Evolutionary conservation across 352 stramenopile species (phyloP).

Genomic region (Phytophthora crassamura): DNA sequence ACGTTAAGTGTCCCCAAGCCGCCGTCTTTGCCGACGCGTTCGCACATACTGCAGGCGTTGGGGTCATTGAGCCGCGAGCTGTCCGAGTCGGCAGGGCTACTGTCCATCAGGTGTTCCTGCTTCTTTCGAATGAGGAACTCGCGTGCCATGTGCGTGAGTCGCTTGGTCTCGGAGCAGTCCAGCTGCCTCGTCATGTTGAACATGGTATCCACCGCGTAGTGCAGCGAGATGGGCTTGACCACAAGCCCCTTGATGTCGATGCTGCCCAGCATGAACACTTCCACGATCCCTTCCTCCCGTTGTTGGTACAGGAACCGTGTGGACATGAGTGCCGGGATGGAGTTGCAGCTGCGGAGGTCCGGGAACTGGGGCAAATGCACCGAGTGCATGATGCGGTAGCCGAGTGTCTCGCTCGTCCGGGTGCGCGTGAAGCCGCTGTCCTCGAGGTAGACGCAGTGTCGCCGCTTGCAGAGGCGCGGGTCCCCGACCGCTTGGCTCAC

Average conservation of each 20-base stretch:
- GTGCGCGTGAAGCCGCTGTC: constrained; percentile 49
- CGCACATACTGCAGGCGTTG: constrained; percentile 32
- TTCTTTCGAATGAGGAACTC: constrained; percentile 28
- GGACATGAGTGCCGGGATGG: constrained; percentile 35
- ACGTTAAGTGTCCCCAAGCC: constrained; percentile 28
- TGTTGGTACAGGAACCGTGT: constrained; percentile 53
- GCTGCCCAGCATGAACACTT: constrained; percentile 47
- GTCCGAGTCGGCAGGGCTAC: constrained; percentile 10
- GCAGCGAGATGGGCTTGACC: constrained; percentile 27
- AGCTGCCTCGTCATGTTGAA: constrained; percentile 42
- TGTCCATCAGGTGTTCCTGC: constrained; percentile 1
- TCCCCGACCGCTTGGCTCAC: constrained; percentile 43
- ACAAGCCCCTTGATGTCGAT: constrained; percentile 37
- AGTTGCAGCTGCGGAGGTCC: constrained; percentile 40
- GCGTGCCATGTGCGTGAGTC: constrained; percentile 52
- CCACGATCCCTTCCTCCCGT: constrained; percentile 38
- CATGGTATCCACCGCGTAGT: constrained; percentile 33
- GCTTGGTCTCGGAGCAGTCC: constrained; percentile 54
- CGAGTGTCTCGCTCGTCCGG: constrained; percentile 44
- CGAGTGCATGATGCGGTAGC: constrained; percentile 56
- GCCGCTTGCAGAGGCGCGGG: constrained; percentile 30
- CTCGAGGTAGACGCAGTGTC: constrained; percentile 55
- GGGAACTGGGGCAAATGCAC: constrained; percentile 46
- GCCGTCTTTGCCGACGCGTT: constrained; percentile 21
- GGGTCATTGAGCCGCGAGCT: constrained; percentile 4